Base-by-base conservation (phyloP, 73 alveolate species). In the Paramecium sonneborni region DNA sequence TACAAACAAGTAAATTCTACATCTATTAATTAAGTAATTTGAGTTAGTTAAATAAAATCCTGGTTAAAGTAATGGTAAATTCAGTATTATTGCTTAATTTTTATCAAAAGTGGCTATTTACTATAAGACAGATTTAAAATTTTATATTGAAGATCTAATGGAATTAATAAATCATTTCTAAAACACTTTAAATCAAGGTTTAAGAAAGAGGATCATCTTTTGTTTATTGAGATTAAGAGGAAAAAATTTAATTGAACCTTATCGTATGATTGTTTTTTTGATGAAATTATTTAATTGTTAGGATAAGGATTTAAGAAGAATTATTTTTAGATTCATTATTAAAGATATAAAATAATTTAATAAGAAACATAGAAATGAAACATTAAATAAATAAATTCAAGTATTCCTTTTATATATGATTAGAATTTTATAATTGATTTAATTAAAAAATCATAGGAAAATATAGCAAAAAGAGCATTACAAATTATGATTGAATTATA, bases 251-350 rank as follows among this genome's bases (percentile, higher is more conserved):
- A 41, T 41, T 41, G 57, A 41, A 41, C 57, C 84, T 26, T 58
- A 88, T 26, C 38, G 84, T 10, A 88, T 82, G 57, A 88, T 82
- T 21, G 56, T 58, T n/a, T 88, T 88, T 82, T 82, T 88, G 15
- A 46, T 88, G 76, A 88, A 69, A 72, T 32, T 88, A 15, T 88
- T 88, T 32, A 88, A 88, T 34, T 70, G 91, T 32, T 34, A 88
- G 18, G 94, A 88, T 69, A 88, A 88, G 46, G 94, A 88, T 69
- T 57, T 88, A 62, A 88, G 94, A 88, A 88, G 84, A 88, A 67
- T 88, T 30, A 70, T 88, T 26, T 57, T 46, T 21, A 88, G 84
- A 30, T 82, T 69, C n/a, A 88, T 88, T 24, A 46, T 88, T 23
- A 88, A 88, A 37, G 94, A 88, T 37, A 69, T 88, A 2, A 70